Evolutionary conservation across 371 early-diverging fungal genomes (phyloP).

Genomic region (Parasitella parasitica): DNA sequence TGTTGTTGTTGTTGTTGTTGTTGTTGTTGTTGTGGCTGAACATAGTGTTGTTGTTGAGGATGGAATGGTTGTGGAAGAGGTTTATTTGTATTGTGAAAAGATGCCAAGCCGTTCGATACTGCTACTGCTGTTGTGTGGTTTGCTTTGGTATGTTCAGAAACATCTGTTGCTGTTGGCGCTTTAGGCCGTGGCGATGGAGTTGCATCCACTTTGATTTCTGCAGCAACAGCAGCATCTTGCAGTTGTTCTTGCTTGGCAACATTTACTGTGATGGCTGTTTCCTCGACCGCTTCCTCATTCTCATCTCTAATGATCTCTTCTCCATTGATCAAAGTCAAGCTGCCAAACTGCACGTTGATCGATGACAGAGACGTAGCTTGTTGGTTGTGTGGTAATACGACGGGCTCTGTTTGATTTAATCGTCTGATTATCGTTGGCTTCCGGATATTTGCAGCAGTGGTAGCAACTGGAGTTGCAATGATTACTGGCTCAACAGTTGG

Average conservation of each 20-base stretch:
- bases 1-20: conserved; percentile 4
- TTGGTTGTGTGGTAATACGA: conserved; percentile 22
- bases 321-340: conserved; percentile 11
- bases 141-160: background rate
- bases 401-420: conserved; percentile 24
- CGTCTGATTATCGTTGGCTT: conserved; percentile 14
- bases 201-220: background rate
- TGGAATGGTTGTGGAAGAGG: background rate
- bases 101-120: background rate
- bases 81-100: background rate
- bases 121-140: background rate
- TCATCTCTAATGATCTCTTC: conserved; percentile 3
- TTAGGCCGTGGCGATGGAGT: background rate
- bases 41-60: background rate
- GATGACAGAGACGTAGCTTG: background rate
- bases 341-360: conserved; percentile 31
- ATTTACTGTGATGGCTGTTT: background rate
- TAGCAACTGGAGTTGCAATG: background rate
- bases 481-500: background rate
- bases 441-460: background rate
- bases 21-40: conserved; percentile 3
- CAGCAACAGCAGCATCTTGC: background rate
- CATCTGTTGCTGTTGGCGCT: background rate
- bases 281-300: background rate
- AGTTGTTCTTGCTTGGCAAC: background rate